Percentiles rank a stretch among this genome's conserved stretches.
phyloP scores from a whole-genome alignment of 2,329 filamentous ascomycete genomes.

The Thyridium curvatum region DNA sequence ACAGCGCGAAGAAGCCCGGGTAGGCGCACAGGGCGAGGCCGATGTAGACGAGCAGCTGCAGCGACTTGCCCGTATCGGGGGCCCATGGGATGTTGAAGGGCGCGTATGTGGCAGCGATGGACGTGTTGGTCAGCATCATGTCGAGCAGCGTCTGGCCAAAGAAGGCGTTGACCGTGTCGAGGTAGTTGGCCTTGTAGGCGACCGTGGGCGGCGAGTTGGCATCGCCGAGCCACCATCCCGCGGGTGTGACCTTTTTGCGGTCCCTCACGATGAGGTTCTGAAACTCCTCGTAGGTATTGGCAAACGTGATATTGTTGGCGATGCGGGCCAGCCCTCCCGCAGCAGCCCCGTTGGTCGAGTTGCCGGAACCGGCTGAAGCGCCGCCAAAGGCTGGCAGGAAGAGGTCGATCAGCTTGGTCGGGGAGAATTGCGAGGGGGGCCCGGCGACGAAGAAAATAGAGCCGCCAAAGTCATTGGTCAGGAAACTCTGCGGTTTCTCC shows the following conservation, averaged over 20 bases:
- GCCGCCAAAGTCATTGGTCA: slow-evolving; percentile 20
- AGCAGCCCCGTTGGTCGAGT: slow-evolving; percentile 12
- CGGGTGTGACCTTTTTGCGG: slow-evolving; percentile 65
- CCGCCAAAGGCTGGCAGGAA: slow-evolving; percentile 33
- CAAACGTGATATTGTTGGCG: slow-evolving; percentile 35
- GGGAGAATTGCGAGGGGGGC: slow-evolving; percentile 33
- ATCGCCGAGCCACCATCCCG: slow-evolving; percentile 73
- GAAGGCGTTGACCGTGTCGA: slow-evolving; percentile 48
- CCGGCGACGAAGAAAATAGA: slow-evolving; percentile 34
- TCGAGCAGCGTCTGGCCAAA: slow-evolving; percentile 61
- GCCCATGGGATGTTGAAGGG: slow-evolving; percentile 70
- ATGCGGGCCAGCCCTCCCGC: not conserved
- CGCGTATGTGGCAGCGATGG: slow-evolving; percentile 66
- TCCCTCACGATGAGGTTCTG: slow-evolving; percentile 55
- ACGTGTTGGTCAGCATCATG: slow-evolving; percentile 58
- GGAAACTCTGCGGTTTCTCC: slow-evolving; percentile 27
- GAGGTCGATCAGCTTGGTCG: slow-evolving; percentile 19
- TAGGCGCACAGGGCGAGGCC: slow-evolving; percentile 71
- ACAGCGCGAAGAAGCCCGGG: slow-evolving; percentile 82
- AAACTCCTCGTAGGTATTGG: slow-evolving; percentile 63
- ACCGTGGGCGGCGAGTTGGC: slow-evolving; percentile 54
- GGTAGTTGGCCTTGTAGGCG: slow-evolving; percentile 62
- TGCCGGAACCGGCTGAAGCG: slow-evolving; percentile 10
- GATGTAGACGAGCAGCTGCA: slow-evolving; percentile 79
- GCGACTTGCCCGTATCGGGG: slow-evolving; percentile 60